phyloP scores from a whole-genome alignment of 192 early-diverging fungal species.

The Funneliformis mosseae region DNA sequence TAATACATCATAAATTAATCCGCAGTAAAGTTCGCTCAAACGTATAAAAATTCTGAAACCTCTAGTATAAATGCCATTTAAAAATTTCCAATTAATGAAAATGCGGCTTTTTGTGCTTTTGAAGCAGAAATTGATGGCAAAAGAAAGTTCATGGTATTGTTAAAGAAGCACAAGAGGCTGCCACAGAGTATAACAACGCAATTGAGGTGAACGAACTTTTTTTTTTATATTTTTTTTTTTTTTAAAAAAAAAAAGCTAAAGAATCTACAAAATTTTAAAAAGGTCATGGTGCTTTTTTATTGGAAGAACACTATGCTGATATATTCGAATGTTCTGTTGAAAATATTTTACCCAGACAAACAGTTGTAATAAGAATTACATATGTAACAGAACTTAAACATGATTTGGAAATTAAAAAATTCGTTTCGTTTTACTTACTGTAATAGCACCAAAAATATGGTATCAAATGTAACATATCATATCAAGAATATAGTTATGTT shows the following conservation, averaged over 20 bases:
- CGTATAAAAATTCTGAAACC: constrained; percentile 22
- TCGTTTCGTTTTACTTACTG: constrained; percentile 50
- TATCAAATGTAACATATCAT: background rate
- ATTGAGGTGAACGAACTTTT: background rate
- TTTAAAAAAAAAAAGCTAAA: background rate
- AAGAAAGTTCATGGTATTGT: constrained; percentile 19
- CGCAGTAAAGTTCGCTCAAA: constrained; percentile 18
- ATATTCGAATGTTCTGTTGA: constrained; percentile 54
- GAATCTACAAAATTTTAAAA: background rate
- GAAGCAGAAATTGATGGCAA: constrained; percentile 30
- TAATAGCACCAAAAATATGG: constrained; percentile 47
- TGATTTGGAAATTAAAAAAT: constrained; percentile 47
- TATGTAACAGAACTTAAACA: constrained; percentile 54
- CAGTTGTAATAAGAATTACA: constrained; percentile 43
- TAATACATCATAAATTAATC: background rate
- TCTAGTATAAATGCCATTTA: background rate
- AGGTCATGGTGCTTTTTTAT: constrained; percentile 23
- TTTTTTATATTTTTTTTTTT: background rate
- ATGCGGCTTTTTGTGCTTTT: constrained; percentile 26
- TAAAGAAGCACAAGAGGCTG: constrained; percentile 20
- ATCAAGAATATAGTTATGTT: background rate
- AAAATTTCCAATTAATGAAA: constrained; percentile 24
- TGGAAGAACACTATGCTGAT: constrained; percentile 31
- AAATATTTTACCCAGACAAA: constrained; percentile 42
- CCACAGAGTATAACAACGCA: constrained; percentile 2